Evolutionary conservation across 75 land plant species (phyloP).

Genomic region (Azolla pinnata): DNA sequence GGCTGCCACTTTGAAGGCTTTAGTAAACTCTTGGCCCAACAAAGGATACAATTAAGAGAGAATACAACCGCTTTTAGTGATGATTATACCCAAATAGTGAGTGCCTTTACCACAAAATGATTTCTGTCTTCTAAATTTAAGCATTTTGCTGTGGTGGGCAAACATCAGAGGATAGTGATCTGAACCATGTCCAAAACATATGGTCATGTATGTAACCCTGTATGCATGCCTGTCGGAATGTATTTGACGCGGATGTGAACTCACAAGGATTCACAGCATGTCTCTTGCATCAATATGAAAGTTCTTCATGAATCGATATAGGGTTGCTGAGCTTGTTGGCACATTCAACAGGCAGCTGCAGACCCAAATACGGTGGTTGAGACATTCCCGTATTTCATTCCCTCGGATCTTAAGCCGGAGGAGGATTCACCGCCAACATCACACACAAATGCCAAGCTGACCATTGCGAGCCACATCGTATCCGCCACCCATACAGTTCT

Average conservation of each 20-base stretch:
- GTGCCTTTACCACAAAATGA: no score
- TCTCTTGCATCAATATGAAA: neutral
- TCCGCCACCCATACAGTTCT: no score
- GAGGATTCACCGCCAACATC: conserved; percentile 7
- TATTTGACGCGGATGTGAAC: no score
- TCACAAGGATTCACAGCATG: neutral
- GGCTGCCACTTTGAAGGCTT: no score
- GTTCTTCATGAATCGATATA: neutral
- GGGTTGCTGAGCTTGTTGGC: neutral
- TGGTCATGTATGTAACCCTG: neutral
- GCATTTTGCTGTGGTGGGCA: no score
- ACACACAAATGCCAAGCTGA: no score
- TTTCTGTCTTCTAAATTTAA: no score
- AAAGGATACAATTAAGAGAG: no score
- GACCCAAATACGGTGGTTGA: conserved; percentile 17
- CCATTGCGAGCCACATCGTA: no score
- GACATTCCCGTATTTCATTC: neutral
- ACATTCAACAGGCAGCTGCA: conserved; percentile 13
- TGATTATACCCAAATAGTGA: neutral
- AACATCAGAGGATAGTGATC: no score
- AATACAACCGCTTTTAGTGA: neutral
- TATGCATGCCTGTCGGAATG: neutral
- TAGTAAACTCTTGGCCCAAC: no score
- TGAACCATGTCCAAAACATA: no score
- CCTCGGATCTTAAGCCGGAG: neutral